Evolutionary conservation across 257 asterid species (phyloP), one percentile per base, ranked within the genome.

Genomic region (Rubia yunnanensis): DNA sequence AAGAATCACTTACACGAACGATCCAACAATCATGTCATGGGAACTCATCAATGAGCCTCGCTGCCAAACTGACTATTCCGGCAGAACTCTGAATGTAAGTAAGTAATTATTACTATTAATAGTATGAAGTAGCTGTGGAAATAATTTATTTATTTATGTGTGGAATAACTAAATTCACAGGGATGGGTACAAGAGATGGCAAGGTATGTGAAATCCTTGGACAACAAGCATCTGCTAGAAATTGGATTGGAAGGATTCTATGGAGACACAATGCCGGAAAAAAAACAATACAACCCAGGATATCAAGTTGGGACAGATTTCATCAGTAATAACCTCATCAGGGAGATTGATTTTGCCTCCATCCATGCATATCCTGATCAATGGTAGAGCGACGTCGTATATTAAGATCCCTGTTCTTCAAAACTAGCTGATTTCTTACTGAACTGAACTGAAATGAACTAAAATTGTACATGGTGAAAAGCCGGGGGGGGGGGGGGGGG

Each of bases 1-100:
- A 4, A 60, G 76, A 64, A 66, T 71, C 10, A 72, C 80, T 1
- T 87, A 87, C 73, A 75, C 5, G 65, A 94, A 89, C 20, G 95
- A 89, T 1, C 77, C 96, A 5, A 83, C 84, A 1, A 87, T 89
- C 73, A 89, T 87, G 96, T 92, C 94, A 4, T 89, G 97, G 97
- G 97, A 89, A 68, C 94, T 89, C 68, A 89, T 89, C 58, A 87
- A 89, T 39, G 97, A 89, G 78, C 95, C 97, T 32, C 97, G 97
- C 20, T 85, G 95, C 74, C 74, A 82, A 50, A 69, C 69, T 22
- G 96, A 89, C 70, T 79, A 73, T 65, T 85, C 96, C 6, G 95
- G 96, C 46, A 77, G 61, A 73, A 87, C 85, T 1, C 5, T 89
- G 7, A 82, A 83, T 31, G 96, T 89, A 32, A 7, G 83, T 49